Evolutionary conservation across 257 asterid genomes (phyloP).

Genomic region (Apocynum venetum): DNA sequence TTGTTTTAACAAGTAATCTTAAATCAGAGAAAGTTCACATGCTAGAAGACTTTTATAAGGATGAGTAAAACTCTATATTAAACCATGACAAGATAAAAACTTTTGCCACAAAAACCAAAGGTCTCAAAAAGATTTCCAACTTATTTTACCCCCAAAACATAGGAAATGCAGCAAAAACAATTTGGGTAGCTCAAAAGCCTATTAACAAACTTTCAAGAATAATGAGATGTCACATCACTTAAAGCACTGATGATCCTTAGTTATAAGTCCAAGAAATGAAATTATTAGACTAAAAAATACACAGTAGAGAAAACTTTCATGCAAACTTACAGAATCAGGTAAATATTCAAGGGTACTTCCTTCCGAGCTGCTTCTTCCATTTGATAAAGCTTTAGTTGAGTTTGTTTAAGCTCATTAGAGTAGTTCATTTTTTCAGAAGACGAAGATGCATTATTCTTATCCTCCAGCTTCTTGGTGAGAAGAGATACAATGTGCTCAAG

Average conservation of each 20-base stretch:
- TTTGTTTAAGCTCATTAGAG: constrained; percentile 64
- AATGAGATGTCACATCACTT: background rate
- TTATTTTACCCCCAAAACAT: background rate
- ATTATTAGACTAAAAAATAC: background rate
- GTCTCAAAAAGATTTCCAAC: background rate
- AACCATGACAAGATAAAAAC: background rate
- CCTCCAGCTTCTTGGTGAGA: constrained; percentile 58
- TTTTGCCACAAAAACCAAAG: background rate
- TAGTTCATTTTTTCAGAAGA: constrained; percentile 49
- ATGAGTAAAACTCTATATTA: background rate
- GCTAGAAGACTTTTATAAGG: background rate
- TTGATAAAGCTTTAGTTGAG: constrained; percentile 57
- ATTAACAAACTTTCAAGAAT: background rate
- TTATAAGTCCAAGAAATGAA: background rate
- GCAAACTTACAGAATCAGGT: constrained; percentile 84
- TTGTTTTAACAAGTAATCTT: background rate
- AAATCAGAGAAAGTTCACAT: background rate
- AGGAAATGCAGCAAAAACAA: background rate
- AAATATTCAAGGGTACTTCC: constrained; percentile 76
- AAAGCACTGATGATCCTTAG: background rate
- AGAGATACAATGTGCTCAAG: constrained; percentile 64
- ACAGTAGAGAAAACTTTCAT: background rate
- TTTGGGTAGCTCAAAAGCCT: background rate
- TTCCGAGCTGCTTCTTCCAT: constrained; percentile 77
- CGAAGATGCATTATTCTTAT: constrained; percentile 42